Evolutionary conservation across 257 asterid genomes (phyloP).

Genomic region (Solanum infundibuliforme): DNA sequence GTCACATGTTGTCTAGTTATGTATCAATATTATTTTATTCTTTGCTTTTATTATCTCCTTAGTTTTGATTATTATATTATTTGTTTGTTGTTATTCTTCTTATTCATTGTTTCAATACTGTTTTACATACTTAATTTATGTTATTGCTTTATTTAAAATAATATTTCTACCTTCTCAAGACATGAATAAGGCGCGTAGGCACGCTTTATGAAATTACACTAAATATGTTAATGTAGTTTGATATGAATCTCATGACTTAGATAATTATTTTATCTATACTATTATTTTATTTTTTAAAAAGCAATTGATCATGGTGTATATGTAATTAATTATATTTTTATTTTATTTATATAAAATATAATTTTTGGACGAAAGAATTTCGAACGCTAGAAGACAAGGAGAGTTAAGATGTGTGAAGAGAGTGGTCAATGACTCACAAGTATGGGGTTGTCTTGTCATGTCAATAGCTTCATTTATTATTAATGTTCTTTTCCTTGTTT

Average conservation of each 20-base stretch:
- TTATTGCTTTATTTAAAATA: not conserved
- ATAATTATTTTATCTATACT: not conserved
- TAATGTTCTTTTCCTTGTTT: not conserved
- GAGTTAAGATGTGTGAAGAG: not conserved
- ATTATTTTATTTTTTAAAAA: too few species aligned
- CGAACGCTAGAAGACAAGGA: accelerated
- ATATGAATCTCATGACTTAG: not conserved
- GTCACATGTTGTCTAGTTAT: not conserved
- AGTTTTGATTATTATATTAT: not conserved
- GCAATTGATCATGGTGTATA: not conserved
- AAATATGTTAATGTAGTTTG: not conserved
- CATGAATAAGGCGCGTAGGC: not conserved
- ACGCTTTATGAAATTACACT: not conserved
- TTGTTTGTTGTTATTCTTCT: not conserved
- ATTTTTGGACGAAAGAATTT: not conserved
- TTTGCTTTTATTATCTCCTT: not conserved
- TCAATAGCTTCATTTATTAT: not conserved
- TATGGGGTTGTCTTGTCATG: slow-evolving; percentile 19
- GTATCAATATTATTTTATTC: not conserved
- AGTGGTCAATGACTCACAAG: slow-evolving; percentile 7
- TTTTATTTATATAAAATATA: not conserved
- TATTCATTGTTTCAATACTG: not conserved
- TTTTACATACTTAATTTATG: not conserved
- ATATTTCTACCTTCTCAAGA: not conserved
- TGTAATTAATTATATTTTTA: not conserved